phyloP scores from a whole-genome alignment of 2,329 filamentous ascomycete genomes.

The Monilinia fructicola region DNA sequence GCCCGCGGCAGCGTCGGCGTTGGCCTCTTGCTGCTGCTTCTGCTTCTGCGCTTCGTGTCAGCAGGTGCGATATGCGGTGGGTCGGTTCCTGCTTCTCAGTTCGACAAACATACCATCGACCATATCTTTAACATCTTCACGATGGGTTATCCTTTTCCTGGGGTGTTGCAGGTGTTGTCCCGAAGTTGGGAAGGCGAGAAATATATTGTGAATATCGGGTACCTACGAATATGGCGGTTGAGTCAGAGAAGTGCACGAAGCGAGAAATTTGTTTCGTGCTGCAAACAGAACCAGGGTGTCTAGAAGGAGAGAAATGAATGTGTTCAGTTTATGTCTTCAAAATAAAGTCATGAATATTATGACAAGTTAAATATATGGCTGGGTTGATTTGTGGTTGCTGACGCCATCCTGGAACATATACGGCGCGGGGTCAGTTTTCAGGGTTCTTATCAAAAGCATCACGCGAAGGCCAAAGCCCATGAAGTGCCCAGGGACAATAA shows the following conservation, averaged over 20 bases:
- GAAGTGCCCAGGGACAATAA: not conserved
- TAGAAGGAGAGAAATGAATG: not conserved
- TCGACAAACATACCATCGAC: conserved; percentile 74
- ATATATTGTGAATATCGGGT: not conserved
- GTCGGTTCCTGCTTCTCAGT: not conserved
- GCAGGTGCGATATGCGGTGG: not conserved
- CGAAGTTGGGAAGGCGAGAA: not conserved
- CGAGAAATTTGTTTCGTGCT: not conserved
- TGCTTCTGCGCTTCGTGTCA: conserved; percentile 64
- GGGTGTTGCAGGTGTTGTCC: not conserved
- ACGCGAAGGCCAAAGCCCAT: not conserved
- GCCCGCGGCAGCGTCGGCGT: conserved; percentile 68
- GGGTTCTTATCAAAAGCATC: conserved; percentile 18
- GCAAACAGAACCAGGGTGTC: not conserved
- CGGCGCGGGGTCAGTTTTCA: conserved; percentile 14
- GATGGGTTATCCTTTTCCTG: not conserved
- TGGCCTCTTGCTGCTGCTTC: conserved; percentile 92
- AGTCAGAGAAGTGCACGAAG: conserved; percentile 1
- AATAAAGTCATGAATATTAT: not conserved
- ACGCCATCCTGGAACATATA: not conserved
- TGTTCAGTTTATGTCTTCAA: not conserved
- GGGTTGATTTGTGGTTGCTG: conserved; percentile 9
- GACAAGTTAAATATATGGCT: not conserved
- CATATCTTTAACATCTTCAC: conserved; percentile 96
- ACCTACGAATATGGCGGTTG: not conserved